phyloP scores from a whole-genome alignment of 805 yeast genomes.

The Nakazawaea pomicola region DNA sequence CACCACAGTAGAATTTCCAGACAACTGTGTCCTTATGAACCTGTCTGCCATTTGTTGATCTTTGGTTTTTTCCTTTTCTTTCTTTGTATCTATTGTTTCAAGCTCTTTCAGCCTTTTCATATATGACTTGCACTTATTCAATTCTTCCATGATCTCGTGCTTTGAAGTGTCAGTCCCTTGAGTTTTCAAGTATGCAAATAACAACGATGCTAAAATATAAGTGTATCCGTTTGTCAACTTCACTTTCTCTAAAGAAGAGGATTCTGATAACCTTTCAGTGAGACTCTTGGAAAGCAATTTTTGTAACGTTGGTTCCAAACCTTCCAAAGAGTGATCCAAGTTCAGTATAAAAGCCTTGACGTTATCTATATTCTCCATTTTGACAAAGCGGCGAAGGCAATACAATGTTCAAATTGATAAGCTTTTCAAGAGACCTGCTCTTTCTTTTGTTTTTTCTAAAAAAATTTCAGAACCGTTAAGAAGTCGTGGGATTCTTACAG shows the following conservation, averaged over 20 bases:
- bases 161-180: slow-evolving; percentile 50
- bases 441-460: too few relatives aligned
- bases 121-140: slow-evolving; percentile 61
- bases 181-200: slow-evolving; percentile 55
- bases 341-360: slow-evolving; percentile 34
- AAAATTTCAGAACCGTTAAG: too few relatives aligned
- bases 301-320: slow-evolving; percentile 29
- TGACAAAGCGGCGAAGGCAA: too few relatives aligned
- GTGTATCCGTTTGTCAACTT: slow-evolving; percentile 33
- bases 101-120: slow-evolving; percentile 51
- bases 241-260: slow-evolving; percentile 23
- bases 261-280: slow-evolving; percentile 29
- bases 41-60: slow-evolving; percentile 33
- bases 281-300: slow-evolving; percentile 34
- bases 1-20: slow-evolving; percentile 15
- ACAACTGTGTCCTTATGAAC: slow-evolving; percentile 28
- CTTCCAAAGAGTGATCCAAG: slow-evolving; percentile 32
- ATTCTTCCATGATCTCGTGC: slow-evolving; percentile 65
- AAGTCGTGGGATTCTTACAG: too few relatives aligned
- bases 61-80: slow-evolving; percentile 20
- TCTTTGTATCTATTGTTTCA: slow-evolving; percentile 20
- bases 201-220: slow-evolving; percentile 50
- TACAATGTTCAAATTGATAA: too few relatives aligned
- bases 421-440: too few relatives aligned
- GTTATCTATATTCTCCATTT: slow-evolving; percentile 44